phyloP scores from a whole-genome alignment of 2,329 filamentous ascomycete species.

The Colletotrichum tropicale region DNA sequence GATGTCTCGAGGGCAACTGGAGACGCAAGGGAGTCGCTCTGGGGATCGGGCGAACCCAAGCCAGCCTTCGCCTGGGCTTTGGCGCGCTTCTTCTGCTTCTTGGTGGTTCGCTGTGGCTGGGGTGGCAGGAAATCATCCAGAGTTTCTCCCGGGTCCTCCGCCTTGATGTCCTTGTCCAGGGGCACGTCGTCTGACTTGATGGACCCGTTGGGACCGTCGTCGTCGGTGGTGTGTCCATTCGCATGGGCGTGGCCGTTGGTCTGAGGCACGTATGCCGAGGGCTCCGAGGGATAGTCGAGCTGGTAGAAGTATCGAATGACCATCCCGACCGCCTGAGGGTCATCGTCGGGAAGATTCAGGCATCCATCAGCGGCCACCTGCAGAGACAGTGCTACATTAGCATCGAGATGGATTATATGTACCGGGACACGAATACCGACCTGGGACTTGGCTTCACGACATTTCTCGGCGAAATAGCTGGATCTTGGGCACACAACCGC shows the following conservation, averaged over 20 bases:
- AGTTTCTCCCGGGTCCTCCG: not conserved
- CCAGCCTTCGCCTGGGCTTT: not conserved
- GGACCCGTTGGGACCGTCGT: not conserved
- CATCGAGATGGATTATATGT: not conserved
- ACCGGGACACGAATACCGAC: not conserved
- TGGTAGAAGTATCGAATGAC: conserved; percentile 2
- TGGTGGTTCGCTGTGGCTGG: not conserved
- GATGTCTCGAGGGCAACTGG: not conserved
- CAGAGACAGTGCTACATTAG: not conserved
- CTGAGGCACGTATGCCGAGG: not conserved
- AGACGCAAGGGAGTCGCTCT: not conserved
- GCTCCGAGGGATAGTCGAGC: not conserved
- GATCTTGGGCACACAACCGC: conserved; percentile 11
- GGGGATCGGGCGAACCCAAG: not conserved
- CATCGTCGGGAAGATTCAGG: not conserved
- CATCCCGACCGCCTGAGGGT: conserved; percentile 1
- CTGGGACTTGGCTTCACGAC: not conserved
- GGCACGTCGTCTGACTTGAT: not conserved
- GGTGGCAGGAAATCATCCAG: conserved; percentile 9
- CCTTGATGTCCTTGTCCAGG: not conserved
- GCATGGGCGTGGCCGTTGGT: not conserved
- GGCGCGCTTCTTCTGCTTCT: conserved; percentile 11
- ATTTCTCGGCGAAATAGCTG: not conserved
- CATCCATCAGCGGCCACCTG: not conserved
- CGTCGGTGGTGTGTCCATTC: not conserved